Conservation (phyloP, 768 basidiomycete genomes). For the Nevesoporus exiguus region DNA sequence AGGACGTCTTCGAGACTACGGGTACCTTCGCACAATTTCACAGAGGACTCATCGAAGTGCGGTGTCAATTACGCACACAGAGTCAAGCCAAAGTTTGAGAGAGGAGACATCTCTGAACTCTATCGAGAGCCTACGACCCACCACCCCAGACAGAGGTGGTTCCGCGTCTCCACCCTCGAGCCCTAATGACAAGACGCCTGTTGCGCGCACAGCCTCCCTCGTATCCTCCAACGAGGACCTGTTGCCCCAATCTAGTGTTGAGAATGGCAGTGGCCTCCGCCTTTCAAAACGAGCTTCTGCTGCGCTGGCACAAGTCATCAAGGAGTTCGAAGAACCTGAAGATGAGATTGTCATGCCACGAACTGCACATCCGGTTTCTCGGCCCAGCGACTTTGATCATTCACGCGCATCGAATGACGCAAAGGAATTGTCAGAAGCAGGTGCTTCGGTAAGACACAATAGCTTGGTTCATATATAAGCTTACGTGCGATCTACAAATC, state of each 20-base stretch:
- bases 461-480: slow-evolving; percentile 4
- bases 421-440: slow-evolving; percentile 16
- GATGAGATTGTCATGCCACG: slow-evolving; percentile 78
- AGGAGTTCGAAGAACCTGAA: slow-evolving; percentile 72
- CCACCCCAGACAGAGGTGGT: slow-evolving; percentile 52
- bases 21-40: slow-evolving; percentile 59
- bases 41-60: slow-evolving; percentile 39
- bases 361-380: slow-evolving; percentile 46
- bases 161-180: slow-evolving; percentile 42
- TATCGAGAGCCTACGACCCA: slow-evolving; percentile 46
- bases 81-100: slow-evolving; percentile 42
- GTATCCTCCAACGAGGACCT: slow-evolving; percentile 34
- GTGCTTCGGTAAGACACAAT: slow-evolving; percentile 25
- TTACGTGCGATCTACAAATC: slow-evolving; percentile 17
- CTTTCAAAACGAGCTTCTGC: slow-evolving; percentile 60
- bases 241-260: slow-evolving; percentile 15
- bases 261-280: slow-evolving; percentile 14
- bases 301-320: slow-evolving; percentile 72
- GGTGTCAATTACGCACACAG: slow-evolving; percentile 45
- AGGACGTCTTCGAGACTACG: slow-evolving; percentile 71
- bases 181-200: slow-evolving; percentile 39
- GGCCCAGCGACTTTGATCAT: slow-evolving; percentile 31
- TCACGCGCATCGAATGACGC: slow-evolving; percentile 18
- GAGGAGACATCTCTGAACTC: slow-evolving; percentile 44
- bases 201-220: slow-evolving; percentile 42